Conservation (phyloP, 257 asterid genomes). For the Primulina eburnea region DNA sequence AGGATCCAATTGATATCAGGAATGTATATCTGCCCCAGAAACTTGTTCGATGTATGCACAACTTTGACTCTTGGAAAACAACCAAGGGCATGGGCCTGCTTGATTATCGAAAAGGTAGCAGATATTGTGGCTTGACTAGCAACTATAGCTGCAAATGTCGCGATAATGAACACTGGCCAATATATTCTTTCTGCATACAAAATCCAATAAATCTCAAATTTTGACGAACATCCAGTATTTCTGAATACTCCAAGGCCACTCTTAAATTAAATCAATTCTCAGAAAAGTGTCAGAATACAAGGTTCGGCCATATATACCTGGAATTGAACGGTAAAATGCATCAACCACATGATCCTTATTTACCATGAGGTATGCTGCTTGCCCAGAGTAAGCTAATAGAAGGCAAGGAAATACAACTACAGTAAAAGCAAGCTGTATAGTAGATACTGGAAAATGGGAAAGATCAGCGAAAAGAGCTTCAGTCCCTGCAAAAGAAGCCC, state of each 20-base stretch:
- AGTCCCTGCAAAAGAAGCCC: conserved; percentile 59
- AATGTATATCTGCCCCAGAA: conserved; percentile 84
- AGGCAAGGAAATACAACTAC: conserved; percentile 89
- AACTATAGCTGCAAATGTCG: conserved; percentile 90
- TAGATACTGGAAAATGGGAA: conserved; percentile 86
- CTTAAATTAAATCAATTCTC: background rate
- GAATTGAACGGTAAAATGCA: conserved; percentile 96
- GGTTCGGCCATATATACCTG: conserved; percentile 41
- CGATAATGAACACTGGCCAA: conserved; percentile 87
- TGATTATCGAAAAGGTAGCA: conserved; percentile 90
- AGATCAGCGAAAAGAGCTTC: conserved; percentile 99
- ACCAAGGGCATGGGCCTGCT: conserved; percentile 94
- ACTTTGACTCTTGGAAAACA: conserved; percentile 97
- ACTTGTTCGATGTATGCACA: conserved; percentile 88
- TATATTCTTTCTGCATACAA: conserved; percentile 59
- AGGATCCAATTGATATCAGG: conserved; percentile 98
- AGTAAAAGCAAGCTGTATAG: conserved; percentile 94
- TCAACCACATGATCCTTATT: conserved; percentile 65
- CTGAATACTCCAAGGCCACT: background rate
- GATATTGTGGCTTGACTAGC: conserved; percentile 98
- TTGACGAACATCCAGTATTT: background rate
- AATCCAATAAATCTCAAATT: background rate
- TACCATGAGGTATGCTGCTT: conserved; percentile 89
- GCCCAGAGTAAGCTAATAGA: conserved; percentile 91
- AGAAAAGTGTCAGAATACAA: no score